Evolutionary conservation across 1,284 basidiomycete genomes (phyloP).

Genomic region (Leccinum subrobustum): DNA sequence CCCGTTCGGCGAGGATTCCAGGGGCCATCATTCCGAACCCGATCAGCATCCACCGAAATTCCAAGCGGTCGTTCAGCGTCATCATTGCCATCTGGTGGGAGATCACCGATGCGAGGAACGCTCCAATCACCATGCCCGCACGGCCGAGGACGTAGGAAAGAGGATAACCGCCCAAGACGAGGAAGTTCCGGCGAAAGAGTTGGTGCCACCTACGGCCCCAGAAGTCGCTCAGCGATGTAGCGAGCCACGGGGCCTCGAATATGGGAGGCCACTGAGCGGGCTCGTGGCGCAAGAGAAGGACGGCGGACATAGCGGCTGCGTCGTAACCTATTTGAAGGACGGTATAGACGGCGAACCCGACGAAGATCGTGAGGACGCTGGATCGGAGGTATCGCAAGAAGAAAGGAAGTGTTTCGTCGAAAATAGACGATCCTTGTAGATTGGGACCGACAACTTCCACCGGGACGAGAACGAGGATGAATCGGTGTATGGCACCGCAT

Average conservation of each 20-base stretch:
- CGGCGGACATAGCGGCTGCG: conserved; percentile 37
- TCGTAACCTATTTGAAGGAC: conserved; percentile 42
- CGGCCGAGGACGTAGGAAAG: conserved; percentile 41
- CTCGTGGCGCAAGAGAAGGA: conserved; percentile 36
- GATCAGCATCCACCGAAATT: conserved; percentile 32
- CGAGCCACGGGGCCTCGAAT: conserved; percentile 39
- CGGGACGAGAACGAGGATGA: conserved; percentile 42
- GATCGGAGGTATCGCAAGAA: conserved; percentile 42
- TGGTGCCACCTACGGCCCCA: conserved; percentile 49
- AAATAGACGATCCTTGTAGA: conserved; percentile 44
- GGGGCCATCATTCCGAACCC: conserved; percentile 44
- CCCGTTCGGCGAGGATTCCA: conserved; percentile 48
- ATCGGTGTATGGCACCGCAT: conserved; percentile 44
- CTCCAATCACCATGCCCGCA: conserved; percentile 47
- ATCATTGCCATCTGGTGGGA: conserved; percentile 51
- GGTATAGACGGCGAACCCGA: conserved; percentile 42
- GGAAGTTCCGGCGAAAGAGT: conserved; percentile 32
- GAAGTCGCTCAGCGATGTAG: conserved; percentile 40
- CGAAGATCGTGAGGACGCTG: conserved; percentile 39
- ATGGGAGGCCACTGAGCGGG: conserved; percentile 40
- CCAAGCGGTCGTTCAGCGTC: conserved; percentile 56
- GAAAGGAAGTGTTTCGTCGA: conserved; percentile 43
- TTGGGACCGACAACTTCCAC: conserved; percentile 33
- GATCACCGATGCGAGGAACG: conserved; percentile 56
- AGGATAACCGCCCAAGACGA: conserved; percentile 29